Evolutionary conservation across 2,329 filamentous ascomycete species (phyloP), one percentile per base, ranked within the genome.

Genomic region (Colletotrichum siamense): DNA sequence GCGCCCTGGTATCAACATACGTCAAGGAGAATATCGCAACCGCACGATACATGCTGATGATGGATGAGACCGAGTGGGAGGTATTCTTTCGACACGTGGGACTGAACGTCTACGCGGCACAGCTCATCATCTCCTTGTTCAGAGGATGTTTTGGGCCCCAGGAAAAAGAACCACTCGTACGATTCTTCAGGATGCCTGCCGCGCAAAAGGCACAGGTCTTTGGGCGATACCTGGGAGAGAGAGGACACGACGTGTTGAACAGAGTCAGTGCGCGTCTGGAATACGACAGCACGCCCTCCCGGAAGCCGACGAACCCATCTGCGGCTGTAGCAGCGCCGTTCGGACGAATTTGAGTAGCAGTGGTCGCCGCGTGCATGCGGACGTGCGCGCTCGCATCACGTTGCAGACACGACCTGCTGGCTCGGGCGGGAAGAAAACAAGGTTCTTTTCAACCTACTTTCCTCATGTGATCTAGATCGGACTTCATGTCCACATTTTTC

Each of bases 1-100:
- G 90, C 0, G 87, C 86, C 1, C 80, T 88, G 1, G 88, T 94
- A 61, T 87, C 88, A 22, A 88, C 88, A 9, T 86, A 89, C 79
- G 84, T 79, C 13, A 62, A 79, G 1, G 77, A 80, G 4, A 74
- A 68, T 1, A 10, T 59, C 13, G 5, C 71, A 28, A 77, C 80
- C 1, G 80, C 86, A 15, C 82, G 84, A 67, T 80, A 81, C 2
- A 81, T 84, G 8, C 76, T 89, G 12, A 82, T 84, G 4, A 79
- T 84, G n/a, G 81, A 82, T 36, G 86, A 89, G 64, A 86, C 85
- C 52, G 84, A 84, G 32, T 87, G 85, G 85, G 84, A 83, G 18
- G 13, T 83, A 2, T 84, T 86, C 49, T 78, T 87, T 10, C 81
- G 85, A 34, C 79, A 78, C 18, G 80, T 81, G 10, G 86, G 86